Evolutionary conservation across 164 flowering plant genomes (phyloP).

Genomic region (Protea cynaroides): DNA sequence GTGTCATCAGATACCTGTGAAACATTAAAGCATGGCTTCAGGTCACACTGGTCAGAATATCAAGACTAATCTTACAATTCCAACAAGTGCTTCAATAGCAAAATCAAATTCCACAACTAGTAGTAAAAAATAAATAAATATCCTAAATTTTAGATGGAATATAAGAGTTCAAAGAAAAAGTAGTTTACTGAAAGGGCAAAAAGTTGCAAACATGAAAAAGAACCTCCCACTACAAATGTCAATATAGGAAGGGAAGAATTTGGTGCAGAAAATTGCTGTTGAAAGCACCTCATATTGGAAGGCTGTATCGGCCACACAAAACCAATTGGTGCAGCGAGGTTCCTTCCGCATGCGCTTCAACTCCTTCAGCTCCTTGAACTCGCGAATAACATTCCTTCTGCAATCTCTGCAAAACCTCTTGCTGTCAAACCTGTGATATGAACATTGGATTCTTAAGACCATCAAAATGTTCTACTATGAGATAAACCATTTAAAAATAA

Average conservation of each 20-base stretch:
- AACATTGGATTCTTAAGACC: conserved; percentile 12
- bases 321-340: conserved; percentile 83
- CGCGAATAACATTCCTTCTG: conserved; percentile 95
- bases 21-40: conserved; percentile 5
- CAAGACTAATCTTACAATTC: neutral
- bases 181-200: neutral
- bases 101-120: neutral
- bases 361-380: conserved; percentile 97
- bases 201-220: conserved; percentile 5
- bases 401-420: conserved; percentile 99
- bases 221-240: neutral
- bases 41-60: conserved; percentile 3
- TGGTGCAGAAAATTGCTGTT: neutral
- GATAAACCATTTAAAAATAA: neutral
- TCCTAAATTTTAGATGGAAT: neutral
- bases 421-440: conserved; percentile 86
- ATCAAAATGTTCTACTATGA: neutral
- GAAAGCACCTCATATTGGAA: conserved; percentile 81
- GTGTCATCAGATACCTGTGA: conserved; percentile 69
- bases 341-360: conserved; percentile 87
- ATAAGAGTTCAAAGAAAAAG: neutral
- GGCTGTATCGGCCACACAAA: conserved; percentile 90
- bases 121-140: neutral
- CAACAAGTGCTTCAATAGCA: neutral
- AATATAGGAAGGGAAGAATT: neutral